Percentiles rank a stretch among this genome's conserved stretches.
These are phyloP conservation scores for Verticillium klebahnii DNA, from an alignment of 2,329 filamentous ascomycete genomes.

Conservation along the genomic window DNA sequence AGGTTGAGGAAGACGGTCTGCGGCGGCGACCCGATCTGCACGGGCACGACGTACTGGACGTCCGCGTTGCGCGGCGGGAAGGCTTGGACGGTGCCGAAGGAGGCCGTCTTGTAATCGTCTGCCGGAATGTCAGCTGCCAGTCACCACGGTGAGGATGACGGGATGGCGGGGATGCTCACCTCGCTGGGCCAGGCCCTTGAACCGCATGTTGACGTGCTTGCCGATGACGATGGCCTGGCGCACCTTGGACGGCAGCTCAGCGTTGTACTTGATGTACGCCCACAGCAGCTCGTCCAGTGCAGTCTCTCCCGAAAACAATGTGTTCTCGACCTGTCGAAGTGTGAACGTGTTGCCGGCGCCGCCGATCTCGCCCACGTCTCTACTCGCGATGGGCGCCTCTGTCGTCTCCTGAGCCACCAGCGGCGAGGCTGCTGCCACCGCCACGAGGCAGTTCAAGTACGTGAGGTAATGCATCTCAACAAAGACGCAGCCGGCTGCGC, in stretches of 20 bases:
- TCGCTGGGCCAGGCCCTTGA: conserved; percentile 9
- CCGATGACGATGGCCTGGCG: conserved; percentile 17
- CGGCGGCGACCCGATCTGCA: conserved; percentile 53
- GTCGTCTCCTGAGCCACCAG: neutral
- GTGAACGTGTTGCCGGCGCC: neutral
- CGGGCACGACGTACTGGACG: conserved; percentile 54
- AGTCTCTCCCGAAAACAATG: neutral
- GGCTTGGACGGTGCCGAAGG: conserved; percentile 17
- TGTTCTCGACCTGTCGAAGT: neutral
- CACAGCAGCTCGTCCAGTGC: conserved; percentile 27
- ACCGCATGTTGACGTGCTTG: conserved; percentile 18
- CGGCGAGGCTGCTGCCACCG: neutral
- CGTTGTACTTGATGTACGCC: conserved; percentile 32
- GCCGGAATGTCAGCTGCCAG: neutral
- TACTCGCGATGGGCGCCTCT: neutral
- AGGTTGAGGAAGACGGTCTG: conserved; percentile 63
- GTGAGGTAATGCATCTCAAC: neutral
- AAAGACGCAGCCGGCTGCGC: neutral
- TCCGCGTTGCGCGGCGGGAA: conserved; percentile 35
- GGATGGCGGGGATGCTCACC: neutral
- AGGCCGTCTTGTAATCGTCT: conserved; percentile 9
- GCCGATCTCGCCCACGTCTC: neutral
- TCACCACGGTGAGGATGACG: too few species aligned
- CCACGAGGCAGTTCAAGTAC: neutral
- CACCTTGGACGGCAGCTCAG: conserved; percentile 21